A percentile compares a stretch with the other conserved stretches of the same genome.
Conservation (phyloP, 352 stramenopile species). For the Phytophthora tentaculata region DNA sequence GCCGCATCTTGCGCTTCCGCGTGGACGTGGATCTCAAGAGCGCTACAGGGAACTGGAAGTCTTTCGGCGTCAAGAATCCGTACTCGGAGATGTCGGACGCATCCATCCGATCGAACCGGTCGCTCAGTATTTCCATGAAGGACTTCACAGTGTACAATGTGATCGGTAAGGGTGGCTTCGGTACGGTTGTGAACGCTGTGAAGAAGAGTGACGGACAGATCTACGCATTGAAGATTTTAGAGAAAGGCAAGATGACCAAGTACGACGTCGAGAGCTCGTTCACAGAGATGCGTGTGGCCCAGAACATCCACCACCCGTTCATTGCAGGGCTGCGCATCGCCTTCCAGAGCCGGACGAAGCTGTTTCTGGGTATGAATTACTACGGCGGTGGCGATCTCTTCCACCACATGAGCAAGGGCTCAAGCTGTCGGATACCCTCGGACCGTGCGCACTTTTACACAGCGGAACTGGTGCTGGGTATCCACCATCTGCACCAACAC, state of each 20-base stretch:
- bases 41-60: slow-evolving; percentile 75
- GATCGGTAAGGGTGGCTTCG: slow-evolving; percentile 89
- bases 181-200: slow-evolving; percentile 90
- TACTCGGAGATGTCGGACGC: slow-evolving; percentile 82
- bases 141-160: slow-evolving; percentile 92
- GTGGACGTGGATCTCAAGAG: slow-evolving; percentile 82
- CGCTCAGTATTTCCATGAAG: slow-evolving; percentile 89
- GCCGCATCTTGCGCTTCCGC: slow-evolving; percentile 81
- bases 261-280: slow-evolving; percentile 91
- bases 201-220: slow-evolving; percentile 92
- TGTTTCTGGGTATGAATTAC: slow-evolving; percentile 91
- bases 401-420: slow-evolving; percentile 91
- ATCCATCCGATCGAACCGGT: slow-evolving; percentile 82
- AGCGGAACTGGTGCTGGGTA: slow-evolving; percentile 92
- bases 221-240: slow-evolving; percentile 92
- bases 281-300: slow-evolving; percentile 89
- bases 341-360: slow-evolving; percentile 87
- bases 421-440: slow-evolving; percentile 84
- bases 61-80: slow-evolving; percentile 81
- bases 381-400: slow-evolving; percentile 88
- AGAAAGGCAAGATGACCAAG: slow-evolving; percentile 91
- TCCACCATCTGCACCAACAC: slow-evolving; percentile 93
- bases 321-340: slow-evolving; percentile 86
- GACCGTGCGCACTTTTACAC: slow-evolving; percentile 92
- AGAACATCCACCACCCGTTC: slow-evolving; percentile 91